Evolutionary conservation across 73 alveolate species (phyloP), one percentile per base, ranked within the genome.

Genomic region (Diophrys appendiculata): DNA sequence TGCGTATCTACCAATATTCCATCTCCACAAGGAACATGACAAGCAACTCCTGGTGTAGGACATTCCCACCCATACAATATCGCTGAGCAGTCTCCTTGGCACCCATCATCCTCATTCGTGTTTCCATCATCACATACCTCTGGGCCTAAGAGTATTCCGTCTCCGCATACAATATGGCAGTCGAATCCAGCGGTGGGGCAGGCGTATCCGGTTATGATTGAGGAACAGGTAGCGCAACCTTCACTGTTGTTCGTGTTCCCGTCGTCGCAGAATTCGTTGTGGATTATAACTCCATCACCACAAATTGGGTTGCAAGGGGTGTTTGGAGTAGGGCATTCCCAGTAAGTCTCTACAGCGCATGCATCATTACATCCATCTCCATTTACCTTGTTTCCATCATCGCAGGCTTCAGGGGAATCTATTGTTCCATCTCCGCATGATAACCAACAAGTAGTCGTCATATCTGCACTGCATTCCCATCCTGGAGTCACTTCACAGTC

Each of bases 231-330:
- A 54, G 43, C 26, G 52, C 87, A 76, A 32, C 87, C 91, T 68
- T 83, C 87, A 5, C 88, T 88, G 53, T 33, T 32, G 8, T 43
- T 30, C 2, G 24, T 11, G 54, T 83, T 83, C 28, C 88, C 91
- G 68, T 83, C 91, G 69, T 77, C 91, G 52, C 91, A 83, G 23
- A 23, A 33, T 26, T 29, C 68, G 25, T 24, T 8, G 13, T 2
- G 5, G 14, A 34, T 28, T n/a, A n/a, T n/a, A 2, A 30, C 33
- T 31, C 79, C 79, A 34, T 75, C 75, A 13, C 83, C 83, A 26
- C 83, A 75, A 1, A 22, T 53, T 52, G 22, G 73, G n/a, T 33
- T 31, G 53, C 78, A 70, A n/a, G 56, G 26, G 2, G 78, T 32
- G 18, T 31, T n/a, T 2, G 67, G 64, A 2, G n/a, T n/a, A n/a